Conservation (phyloP, 176 grass and related monocot species). For the Elaeis guineensis region DNA sequence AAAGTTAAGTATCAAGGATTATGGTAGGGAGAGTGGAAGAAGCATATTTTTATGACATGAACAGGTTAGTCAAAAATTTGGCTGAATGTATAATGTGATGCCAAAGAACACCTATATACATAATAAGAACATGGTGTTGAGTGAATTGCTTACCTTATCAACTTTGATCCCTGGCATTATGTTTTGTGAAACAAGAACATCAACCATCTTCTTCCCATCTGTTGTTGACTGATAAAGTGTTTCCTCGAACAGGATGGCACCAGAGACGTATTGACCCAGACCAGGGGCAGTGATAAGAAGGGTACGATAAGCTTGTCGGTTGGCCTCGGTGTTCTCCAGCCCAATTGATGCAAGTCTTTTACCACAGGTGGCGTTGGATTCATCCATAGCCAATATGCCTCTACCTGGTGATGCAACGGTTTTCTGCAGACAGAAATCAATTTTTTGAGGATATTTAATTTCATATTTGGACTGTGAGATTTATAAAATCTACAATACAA, state of each 20-base stretch:
- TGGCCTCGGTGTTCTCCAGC: conserved; percentile 96
- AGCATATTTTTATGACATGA: no score
- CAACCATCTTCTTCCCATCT: conserved; percentile 97
- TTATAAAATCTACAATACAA: no score
- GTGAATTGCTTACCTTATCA: conserved; percentile 61
- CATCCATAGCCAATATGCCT: conserved; percentile 97
- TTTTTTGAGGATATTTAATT: background rate
- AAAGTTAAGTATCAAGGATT: no score
- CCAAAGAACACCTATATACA: no score
- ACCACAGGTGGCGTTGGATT: conserved; percentile 92
- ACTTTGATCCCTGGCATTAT: conserved; percentile 97
- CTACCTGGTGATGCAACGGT: conserved; percentile 81
- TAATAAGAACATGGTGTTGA: background rate
- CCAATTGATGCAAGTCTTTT: conserved; percentile 93
- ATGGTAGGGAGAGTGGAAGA: no score
- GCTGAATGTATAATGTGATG: no score
- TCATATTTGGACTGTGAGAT: background rate
- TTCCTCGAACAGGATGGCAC: conserved; percentile 96
- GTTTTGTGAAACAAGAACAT: conserved; percentile 67
- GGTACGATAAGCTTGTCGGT: conserved; percentile 91
- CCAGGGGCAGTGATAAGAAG: conserved; percentile 65
- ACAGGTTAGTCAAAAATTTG: no score
- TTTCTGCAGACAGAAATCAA: conserved; percentile 45
- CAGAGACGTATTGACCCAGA: conserved; percentile 88
- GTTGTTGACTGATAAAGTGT: conserved; percentile 94